phyloP scores from a whole-genome alignment of 495 filamentous ascomycete genomes.

The Immersiella caudata region DNA sequence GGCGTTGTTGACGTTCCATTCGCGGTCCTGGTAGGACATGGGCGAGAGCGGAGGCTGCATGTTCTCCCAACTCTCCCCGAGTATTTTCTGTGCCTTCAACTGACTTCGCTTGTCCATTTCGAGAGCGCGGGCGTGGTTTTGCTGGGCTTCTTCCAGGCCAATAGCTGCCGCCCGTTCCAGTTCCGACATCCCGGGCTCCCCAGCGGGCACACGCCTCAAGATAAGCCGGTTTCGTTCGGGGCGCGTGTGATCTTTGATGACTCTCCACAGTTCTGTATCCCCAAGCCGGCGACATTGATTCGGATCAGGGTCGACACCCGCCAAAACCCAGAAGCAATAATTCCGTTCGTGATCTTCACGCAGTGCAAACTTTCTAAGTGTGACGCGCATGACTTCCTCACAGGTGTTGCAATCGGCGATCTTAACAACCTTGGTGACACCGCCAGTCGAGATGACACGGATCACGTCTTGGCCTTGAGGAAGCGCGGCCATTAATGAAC shows the following conservation, averaged over 20 bases:
- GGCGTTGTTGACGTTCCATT: slow-evolving; percentile 65
- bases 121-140: slow-evolving; percentile 68
- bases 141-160: slow-evolving; percentile 75
- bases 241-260: slow-evolving; percentile 72
- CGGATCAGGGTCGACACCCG: slow-evolving; percentile 79
- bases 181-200: slow-evolving; percentile 80
- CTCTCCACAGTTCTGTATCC: slow-evolving; percentile 83
- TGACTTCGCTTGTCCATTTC: slow-evolving; percentile 67
- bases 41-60: slow-evolving; percentile 81
- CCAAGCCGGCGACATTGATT: slow-evolving; percentile 74
- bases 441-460: slow-evolving; percentile 85
- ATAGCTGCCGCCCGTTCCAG: slow-evolving; percentile 80
- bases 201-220: slow-evolving; percentile 81
- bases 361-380: slow-evolving; percentile 77
- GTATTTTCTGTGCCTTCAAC: slow-evolving; percentile 77
- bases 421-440: slow-evolving; percentile 88
- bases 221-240: slow-evolving; percentile 89
- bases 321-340: slow-evolving; percentile 81
- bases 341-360: slow-evolving; percentile 76
- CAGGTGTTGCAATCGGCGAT: slow-evolving; percentile 85
- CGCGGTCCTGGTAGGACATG: slow-evolving; percentile 64
- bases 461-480: slow-evolving; percentile 81
- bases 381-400: slow-evolving; percentile 85
- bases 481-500: slow-evolving; percentile 76
- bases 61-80: slow-evolving; percentile 81